Evolutionary conservation across 345 rosid species (phyloP), one percentile per base, ranked within the genome.

Genomic region (Euclidium syriacum): DNA sequence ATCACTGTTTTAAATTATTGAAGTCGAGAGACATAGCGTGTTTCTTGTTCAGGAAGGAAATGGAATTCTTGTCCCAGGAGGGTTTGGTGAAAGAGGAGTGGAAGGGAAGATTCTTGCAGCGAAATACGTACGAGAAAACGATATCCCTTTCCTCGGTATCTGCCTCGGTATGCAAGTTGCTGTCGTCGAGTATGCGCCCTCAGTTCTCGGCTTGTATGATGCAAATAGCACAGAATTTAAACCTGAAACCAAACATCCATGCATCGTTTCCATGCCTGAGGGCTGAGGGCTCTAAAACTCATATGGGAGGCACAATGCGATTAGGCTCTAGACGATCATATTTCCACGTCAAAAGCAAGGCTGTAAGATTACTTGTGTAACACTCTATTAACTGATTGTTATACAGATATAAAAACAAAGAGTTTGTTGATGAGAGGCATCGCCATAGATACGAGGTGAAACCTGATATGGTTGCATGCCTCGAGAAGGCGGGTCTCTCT

Each of bases 111-210:
- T 85, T 78, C 62, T 77, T 50, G 87, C 91, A 25, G 85, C 95
- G 26, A 85, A 81, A 33, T 78, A 79, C 74, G 95, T 89, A 16
- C 86, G 95, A 97, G 35, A 94, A 75, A 85, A 84, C 71, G 69
- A 68, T 62, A 58, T 84, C 51, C 97, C 99, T 26, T 94, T 58
- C 73, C 86, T 94, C 22, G 99, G 99, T 65, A 87, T 94, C 36
- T 94, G 99, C 63, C 80, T 32, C 90, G 99, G 99, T 43, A 92
- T 92, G 99, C 99, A 92, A 52, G 51, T 80, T 51, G 97, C 97
- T 58, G 99, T 94, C 41, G 80, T 94, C n/a, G 99, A 94, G 75
- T 84, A 70, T 63, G 91, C n/a, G n/a, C n/a, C n/a, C n/a, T n/a
- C n/a, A n/a, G n/a, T n/a, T n/a, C n/a, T 87, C 41, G 79, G 81